These are phyloP conservation scores for Prunus padus DNA, from an alignment of 306 rosid genomes.

Conservation along the genomic window DNA sequence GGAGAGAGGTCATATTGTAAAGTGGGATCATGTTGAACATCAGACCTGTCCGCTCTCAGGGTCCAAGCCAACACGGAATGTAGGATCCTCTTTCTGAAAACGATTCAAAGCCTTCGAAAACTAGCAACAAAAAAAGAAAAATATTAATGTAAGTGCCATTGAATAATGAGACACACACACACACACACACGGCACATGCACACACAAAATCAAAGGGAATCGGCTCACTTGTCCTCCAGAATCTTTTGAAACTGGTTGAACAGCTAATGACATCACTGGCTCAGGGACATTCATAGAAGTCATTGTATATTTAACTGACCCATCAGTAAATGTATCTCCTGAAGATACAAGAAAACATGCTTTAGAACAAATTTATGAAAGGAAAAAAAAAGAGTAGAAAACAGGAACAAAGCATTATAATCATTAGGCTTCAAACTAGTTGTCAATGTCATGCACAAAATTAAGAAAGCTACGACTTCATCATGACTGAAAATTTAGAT, in stretches of 20 bases:
- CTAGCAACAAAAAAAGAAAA: slow-evolving; percentile 36
- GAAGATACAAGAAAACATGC: slow-evolving; percentile 32
- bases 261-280: slow-evolving; percentile 99
- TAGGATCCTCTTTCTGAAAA: slow-evolving; percentile 96
- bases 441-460: background rate
- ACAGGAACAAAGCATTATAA: slow-evolving; percentile 13
- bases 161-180: background rate
- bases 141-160: slow-evolving; percentile 17
- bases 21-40: slow-evolving; percentile 10
- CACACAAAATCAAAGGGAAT: slow-evolving; percentile 21
- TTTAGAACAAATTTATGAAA: background rate
- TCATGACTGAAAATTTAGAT: background rate
- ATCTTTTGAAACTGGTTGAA: slow-evolving; percentile 97
- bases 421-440: slow-evolving; percentile 11
- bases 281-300: slow-evolving; percentile 99
- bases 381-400: background rate
- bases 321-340: slow-evolving; percentile 98
- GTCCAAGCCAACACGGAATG: slow-evolving; percentile 97
- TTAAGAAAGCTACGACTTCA: background rate
- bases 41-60: slow-evolving; percentile 96
- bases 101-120: slow-evolving; percentile 98
- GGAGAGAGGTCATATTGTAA: background rate
- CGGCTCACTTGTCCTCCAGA: slow-evolving; percentile 92
- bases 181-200: background rate
- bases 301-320: slow-evolving; percentile 89